Conservation (phyloP, 495 filamentous ascomycete species). For the Penicillium simplicissimum region DNA sequence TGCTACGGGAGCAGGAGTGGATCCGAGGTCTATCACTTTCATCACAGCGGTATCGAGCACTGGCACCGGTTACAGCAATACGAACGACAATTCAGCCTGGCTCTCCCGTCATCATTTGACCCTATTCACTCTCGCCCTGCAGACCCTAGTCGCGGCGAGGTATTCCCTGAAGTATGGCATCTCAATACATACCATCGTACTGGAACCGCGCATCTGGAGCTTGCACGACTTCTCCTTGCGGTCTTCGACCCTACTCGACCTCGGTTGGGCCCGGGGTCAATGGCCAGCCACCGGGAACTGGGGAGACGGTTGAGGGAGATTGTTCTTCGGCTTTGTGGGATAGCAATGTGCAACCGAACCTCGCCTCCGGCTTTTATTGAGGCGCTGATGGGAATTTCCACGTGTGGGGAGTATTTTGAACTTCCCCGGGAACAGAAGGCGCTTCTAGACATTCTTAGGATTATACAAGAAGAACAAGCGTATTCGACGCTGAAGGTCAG, state of each 20-base stretch:
- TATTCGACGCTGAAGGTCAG: background rate
- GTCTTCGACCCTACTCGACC: background rate
- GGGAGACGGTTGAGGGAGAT: background rate
- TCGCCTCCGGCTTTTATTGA: background rate
- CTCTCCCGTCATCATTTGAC: background rate
- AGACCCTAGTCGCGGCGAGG: background rate
- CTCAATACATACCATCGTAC: constrained; percentile 2
- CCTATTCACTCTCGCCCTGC: background rate
- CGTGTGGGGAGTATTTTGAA: background rate
- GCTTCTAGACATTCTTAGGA: background rate
- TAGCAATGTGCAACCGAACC: background rate
- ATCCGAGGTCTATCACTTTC: background rate
- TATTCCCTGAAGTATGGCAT: background rate
- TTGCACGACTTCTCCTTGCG: background rate
- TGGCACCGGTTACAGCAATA: background rate
- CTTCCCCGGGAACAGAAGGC: background rate
- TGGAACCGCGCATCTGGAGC: background rate
- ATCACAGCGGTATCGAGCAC: background rate
- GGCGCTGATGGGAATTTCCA: background rate
- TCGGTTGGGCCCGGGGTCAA: background rate
- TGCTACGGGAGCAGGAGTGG: background rate
- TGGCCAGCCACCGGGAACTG: background rate
- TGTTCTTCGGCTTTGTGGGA: background rate
- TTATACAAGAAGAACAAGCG: background rate
- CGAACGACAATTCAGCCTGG: background rate